These are phyloP conservation scores for Stylonectria norvegica DNA, from an alignment of 2,329 filamentous ascomycete genomes.

Conservation along the genomic window DNA sequence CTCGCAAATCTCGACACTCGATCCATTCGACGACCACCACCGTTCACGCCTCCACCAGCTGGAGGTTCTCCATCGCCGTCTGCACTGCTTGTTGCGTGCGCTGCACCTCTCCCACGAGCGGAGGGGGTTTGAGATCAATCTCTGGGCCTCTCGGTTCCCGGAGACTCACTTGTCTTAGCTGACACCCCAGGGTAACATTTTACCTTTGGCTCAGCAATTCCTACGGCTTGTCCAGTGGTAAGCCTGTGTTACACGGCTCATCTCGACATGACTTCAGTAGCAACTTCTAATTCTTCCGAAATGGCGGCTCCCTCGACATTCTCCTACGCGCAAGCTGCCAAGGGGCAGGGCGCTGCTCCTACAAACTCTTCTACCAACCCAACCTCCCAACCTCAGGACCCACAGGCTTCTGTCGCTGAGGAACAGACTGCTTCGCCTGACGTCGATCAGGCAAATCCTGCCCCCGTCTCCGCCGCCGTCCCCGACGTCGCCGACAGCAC, in stretches of 20 bases:
- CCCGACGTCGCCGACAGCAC: conserved; percentile 22
- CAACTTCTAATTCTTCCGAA: conserved; percentile 28
- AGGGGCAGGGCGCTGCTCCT: conserved; percentile 58
- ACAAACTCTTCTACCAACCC: conserved; percentile 27
- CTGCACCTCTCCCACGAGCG: conserved; percentile 21
- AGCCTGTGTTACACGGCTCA: conserved; percentile 16
- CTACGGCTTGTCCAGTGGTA: conserved; percentile 15
- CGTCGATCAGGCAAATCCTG: conserved; percentile 25
- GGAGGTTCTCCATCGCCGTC: conserved; percentile 19
- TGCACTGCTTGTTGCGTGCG: conserved; percentile 23
- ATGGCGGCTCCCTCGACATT: conserved; percentile 64
- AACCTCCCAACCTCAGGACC: conserved; percentile 23
- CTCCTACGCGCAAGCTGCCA: conserved; percentile 94
- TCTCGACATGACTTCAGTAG: conserved; percentile 29
- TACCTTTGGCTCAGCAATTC: conserved; percentile 17
- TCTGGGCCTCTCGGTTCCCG: conserved; percentile 16
- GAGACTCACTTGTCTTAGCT: conserved; percentile 16
- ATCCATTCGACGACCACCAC: conserved; percentile 10
- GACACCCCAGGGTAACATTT: conserved; percentile 19
- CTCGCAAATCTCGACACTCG: conserved; percentile 7
- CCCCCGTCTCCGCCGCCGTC: conserved; percentile 23
- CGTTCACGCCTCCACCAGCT: conserved; percentile 19
- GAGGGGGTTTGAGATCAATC: conserved; percentile 25
- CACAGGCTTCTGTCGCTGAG: conserved; percentile 29
- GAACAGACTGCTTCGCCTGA: conserved; percentile 22